A percentile compares a stretch with the other conserved stretches of the same genome.
These are phyloP conservation scores for Lathyrus tuberosus DNA, from an alignment of 306 rosid genomes.

Conservation along the genomic window DNA sequence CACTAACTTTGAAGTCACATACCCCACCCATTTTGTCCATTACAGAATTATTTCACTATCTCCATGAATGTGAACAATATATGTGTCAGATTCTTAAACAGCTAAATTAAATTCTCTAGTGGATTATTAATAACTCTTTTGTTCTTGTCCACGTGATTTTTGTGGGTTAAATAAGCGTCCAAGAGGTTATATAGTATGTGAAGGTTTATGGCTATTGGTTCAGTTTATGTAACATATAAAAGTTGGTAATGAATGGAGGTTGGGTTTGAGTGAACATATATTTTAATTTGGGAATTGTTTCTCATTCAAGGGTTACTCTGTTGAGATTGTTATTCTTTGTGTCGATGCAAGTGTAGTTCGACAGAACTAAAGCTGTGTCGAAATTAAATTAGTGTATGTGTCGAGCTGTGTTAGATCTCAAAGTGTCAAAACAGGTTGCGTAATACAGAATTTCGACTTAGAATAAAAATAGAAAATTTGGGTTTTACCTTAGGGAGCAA, in stretches of 20 bases:
- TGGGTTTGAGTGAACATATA: neutral
- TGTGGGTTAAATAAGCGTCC: neutral
- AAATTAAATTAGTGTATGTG: too few relatives aligned
- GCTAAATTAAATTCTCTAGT: constrained; percentile 23
- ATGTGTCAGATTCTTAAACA: constrained; percentile 29
- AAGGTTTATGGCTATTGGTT: neutral
- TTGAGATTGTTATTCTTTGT: too few relatives aligned
- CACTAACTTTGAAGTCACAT: constrained; percentile 40
- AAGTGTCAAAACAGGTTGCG: too few relatives aligned
- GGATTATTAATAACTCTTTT: neutral
- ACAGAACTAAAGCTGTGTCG: too few relatives aligned
- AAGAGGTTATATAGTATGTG: neutral
- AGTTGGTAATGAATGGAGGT: neutral
- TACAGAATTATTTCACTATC: neutral
- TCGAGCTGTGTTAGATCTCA: too few relatives aligned
- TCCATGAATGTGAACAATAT: constrained; percentile 21
- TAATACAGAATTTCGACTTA: too few relatives aligned
- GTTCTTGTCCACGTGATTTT: neutral
- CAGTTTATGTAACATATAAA: neutral
- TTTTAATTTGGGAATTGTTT: too few relatives aligned
- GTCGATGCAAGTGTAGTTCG: too few relatives aligned
- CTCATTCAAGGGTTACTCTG: too few relatives aligned
- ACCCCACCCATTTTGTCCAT: constrained; percentile 46
- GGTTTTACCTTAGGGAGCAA: too few relatives aligned
- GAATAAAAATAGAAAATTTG: too few relatives aligned